Conservation (phyloP, 257 asterid genomes). For the Leonotis leonurus region DNA sequence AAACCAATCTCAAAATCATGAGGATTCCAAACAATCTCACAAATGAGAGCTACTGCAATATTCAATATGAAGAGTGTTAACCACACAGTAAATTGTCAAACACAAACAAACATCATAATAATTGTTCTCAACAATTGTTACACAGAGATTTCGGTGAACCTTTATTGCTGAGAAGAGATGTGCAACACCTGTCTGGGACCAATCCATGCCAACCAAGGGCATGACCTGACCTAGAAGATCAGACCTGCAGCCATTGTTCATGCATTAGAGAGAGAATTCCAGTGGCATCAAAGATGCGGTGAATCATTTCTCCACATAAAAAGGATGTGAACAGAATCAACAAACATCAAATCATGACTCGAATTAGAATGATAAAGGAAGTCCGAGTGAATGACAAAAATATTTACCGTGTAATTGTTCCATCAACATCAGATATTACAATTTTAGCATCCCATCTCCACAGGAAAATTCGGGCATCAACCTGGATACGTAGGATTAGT, state of each 20-base stretch:
- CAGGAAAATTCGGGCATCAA: conserved; percentile 76
- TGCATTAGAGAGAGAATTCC: background rate
- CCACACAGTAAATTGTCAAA: too few species aligned
- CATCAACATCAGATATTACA: conserved; percentile 98
- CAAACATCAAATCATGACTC: too few species aligned
- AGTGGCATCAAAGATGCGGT: background rate
- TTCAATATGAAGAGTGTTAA: background rate
- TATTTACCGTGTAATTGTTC: conserved; percentile 84
- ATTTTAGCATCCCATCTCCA: conserved; percentile 87
- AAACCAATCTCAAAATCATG: too few species aligned
- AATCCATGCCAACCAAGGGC: conserved; percentile 98
- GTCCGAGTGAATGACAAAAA: conserved; percentile 7
- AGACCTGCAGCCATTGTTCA: conserved; percentile 41
- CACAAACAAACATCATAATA: background rate
- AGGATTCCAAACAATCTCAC: background rate
- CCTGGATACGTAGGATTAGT: conserved; percentile 45
- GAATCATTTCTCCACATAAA: too few species aligned
- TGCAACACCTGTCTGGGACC: conserved; percentile 93
- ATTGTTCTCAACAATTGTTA: background rate
- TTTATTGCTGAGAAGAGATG: conserved; percentile 97
- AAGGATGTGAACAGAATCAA: too few species aligned
- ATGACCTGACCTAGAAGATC: conserved; percentile 94
- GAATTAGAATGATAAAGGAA: background rate
- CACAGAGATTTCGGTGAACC: conserved; percentile 33
- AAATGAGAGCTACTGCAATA: background rate